Evolutionary conservation across 176 grass and related monocot species (phyloP).

Genomic region (Eragrostis nindensis): DNA sequence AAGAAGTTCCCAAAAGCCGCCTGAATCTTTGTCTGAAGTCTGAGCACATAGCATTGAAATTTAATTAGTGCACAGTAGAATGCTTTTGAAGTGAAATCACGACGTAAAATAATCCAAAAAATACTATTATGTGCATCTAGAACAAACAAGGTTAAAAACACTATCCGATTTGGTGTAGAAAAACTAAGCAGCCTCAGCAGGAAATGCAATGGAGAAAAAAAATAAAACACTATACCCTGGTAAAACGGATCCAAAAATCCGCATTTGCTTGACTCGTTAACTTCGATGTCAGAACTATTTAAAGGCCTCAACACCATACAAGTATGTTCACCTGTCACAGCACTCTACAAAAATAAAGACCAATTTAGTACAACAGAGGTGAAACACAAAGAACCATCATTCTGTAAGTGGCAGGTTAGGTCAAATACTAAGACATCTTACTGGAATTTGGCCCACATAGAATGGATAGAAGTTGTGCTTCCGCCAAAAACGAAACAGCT

Average conservation of each 20-base stretch:
- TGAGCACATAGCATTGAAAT: slow-evolving; percentile 40
- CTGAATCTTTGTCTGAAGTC: slow-evolving; percentile 94
- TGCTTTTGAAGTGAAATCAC: slow-evolving; percentile 30
- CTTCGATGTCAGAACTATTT: slow-evolving; percentile 75
- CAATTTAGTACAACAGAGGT: slow-evolving; percentile 26
- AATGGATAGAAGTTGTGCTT: slow-evolving; percentile 90
- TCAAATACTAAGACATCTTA: slow-evolving; percentile 44
- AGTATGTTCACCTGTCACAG: slow-evolving; percentile 94
- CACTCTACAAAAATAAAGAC: slow-evolving; percentile 63
- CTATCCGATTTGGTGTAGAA: background rate
- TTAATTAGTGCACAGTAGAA: slow-evolving; percentile 27
- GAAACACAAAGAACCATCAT: slow-evolving; percentile 29
- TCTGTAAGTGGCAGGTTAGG: slow-evolving; percentile 23
- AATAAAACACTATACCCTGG: slow-evolving; percentile 57
- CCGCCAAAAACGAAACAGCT: slow-evolving; percentile 93
- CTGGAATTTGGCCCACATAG: slow-evolving; percentile 87
- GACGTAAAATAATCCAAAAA: slow-evolving; percentile 1
- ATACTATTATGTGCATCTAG: slow-evolving; percentile 10
- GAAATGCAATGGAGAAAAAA: background rate
- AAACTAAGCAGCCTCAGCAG: background rate
- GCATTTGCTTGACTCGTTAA: slow-evolving; percentile 47
- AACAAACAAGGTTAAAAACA: background rate
- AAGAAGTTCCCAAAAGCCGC: slow-evolving; percentile 76
- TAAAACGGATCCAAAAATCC: slow-evolving; percentile 94
- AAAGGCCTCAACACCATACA: slow-evolving; percentile 92